Evolutionary conservation across 176 grass and related monocot genomes (phyloP).

Genomic region (Carex parvula): DNA sequence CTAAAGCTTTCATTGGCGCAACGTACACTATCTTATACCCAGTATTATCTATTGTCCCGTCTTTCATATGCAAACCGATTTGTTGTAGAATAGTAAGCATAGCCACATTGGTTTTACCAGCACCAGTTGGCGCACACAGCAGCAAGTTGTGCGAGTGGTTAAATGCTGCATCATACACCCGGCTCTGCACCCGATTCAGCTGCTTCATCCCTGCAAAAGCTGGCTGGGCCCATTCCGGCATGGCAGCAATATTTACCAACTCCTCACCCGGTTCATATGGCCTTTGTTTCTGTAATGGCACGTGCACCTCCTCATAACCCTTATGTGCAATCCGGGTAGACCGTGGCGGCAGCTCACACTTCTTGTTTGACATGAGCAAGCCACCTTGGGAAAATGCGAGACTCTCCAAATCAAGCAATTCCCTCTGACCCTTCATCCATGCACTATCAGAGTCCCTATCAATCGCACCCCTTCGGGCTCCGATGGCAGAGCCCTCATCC

Average conservation of each 20-base stretch:
- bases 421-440: constrained; percentile 82
- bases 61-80: constrained; percentile 77
- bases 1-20: constrained; percentile 96
- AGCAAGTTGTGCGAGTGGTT: constrained; percentile 77
- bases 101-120: constrained; percentile 96
- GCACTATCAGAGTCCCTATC: constrained; percentile 68
- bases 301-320: constrained; percentile 84
- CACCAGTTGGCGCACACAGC: constrained; percentile 87
- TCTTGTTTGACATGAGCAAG: constrained; percentile 87
- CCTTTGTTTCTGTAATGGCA: constrained; percentile 64
- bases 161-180: constrained; percentile 82
- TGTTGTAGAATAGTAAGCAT: constrained; percentile 90
- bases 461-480: constrained; percentile 44
- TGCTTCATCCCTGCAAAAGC: constrained; percentile 85
- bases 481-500: constrained; percentile 39
- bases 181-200: constrained; percentile 91
- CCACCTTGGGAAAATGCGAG: constrained; percentile 84
- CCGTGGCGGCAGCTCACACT: constrained; percentile 66
- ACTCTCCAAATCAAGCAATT: constrained; percentile 85
- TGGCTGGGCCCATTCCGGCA: constrained; percentile 58
- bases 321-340: constrained; percentile 76
- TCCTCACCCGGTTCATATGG: constrained; percentile 59
- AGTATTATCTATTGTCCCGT: constrained; percentile 64
- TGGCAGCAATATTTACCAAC: constrained; percentile 83
- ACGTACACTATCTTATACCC: constrained; percentile 98